Evolutionary conservation across 495 filamentous ascomycete genomes (phyloP).

Genomic region (Penicillium robsamsonii): DNA sequence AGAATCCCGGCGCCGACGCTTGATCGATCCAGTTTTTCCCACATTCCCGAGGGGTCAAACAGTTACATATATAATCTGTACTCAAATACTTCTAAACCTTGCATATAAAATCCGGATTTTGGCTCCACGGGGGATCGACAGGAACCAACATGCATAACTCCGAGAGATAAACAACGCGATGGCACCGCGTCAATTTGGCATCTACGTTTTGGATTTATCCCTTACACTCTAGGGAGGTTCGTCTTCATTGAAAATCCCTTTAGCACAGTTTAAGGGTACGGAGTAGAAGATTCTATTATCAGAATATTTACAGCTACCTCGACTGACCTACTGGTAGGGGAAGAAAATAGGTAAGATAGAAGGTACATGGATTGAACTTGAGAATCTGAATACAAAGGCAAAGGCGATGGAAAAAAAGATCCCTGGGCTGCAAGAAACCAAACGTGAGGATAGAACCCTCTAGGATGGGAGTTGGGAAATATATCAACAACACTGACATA

Average conservation of each 20-base stretch:
- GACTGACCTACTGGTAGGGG: background rate
- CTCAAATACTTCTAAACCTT: background rate
- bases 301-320: background rate
- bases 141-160: constrained; percentile 20
- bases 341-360: constrained; percentile 7
- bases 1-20: background rate
- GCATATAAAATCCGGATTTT: background rate
- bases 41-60: constrained; percentile 3
- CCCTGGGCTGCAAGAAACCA: constrained; percentile 17
- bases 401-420: constrained; percentile 11
- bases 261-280: background rate
- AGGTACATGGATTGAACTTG: constrained; percentile 33
- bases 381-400: constrained; percentile 21
- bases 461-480: constrained; percentile 1
- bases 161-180: constrained; percentile 12
- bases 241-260: too few relatives aligned
- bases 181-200: constrained; percentile 4
- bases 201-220: background rate
- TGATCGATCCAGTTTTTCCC: background rate
- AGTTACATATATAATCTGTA: background rate
- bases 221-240: background rate
- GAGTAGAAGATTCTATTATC: background rate
- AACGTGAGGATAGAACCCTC: constrained; percentile 10
- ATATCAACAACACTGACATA: constrained; percentile 11
- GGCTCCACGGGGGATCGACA: constrained; percentile 26